Evolutionary conservation across 2,329 filamentous ascomycete species (phyloP), one percentile per base, ranked within the genome.

Genomic region (Fusarium mundagurra): DNA sequence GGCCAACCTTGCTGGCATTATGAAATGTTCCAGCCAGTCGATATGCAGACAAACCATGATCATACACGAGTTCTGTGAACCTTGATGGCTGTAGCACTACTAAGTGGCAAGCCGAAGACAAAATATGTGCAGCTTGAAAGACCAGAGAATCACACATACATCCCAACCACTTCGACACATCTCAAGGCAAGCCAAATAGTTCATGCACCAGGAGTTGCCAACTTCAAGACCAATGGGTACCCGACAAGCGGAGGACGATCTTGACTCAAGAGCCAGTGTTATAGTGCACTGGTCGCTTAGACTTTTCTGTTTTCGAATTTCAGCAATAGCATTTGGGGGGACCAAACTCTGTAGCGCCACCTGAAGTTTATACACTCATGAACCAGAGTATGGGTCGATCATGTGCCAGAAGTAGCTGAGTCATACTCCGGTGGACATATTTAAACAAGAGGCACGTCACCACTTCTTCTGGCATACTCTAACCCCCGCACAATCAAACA

Each of bases 191-290:
- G 7, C 6, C 10, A 24, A 8, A 24, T 24, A 2, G 16, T 43
- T 43, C n/a, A 43, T 24, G n/a, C 6, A 24, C 14, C n/a, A 17
- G 10, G n/a, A 43, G 41, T 17, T 7, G 11, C 41, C n/a, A 43
- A 4, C 16, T 24, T 8, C 10, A 43, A 24, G n/a, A 17, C n/a
- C 14, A 24, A 11, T 17, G 16, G 6, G 10, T 3, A 11, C 16
- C n/a, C 5, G 16, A 12, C 2, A 13, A 13, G 6, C 3, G 5
- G 16, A 44, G 43, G 10, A 24, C 0, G 10, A 44, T 24, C 16
- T 13, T 12, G 43, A 22, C n/a, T 5, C n/a, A 24, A 44, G 16
- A 17, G 6, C 43, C 43, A 24, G 13, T 44, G 16, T 5, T 11
- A 43, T 7, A 43, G 22, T 24, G 16, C n/a, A 44, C n/a, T 24